phyloP scores from a whole-genome alignment of 805 yeast genomes.

The Hanseniaspora guilliermondii region DNA sequence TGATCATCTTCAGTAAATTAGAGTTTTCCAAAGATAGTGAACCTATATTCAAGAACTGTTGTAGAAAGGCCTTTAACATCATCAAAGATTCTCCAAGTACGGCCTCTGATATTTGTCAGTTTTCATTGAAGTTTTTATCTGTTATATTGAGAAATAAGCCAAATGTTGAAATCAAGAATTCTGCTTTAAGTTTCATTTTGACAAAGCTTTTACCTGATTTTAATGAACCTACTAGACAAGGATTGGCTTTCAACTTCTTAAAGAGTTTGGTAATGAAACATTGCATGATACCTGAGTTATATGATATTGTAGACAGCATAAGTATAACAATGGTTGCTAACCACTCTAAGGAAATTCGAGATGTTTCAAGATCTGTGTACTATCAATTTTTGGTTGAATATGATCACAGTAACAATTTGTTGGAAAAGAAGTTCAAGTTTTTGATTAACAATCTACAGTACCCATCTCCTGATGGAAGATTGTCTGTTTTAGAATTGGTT shows the following conservation, averaged over 20 bases:
- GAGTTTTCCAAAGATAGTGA: slow-evolving; percentile 43
- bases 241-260: slow-evolving; percentile 73
- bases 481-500: slow-evolving; percentile 79
- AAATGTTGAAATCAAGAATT: slow-evolving; percentile 51
- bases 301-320: slow-evolving; percentile 73
- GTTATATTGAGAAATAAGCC: slow-evolving; percentile 53
- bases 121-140: slow-evolving; percentile 61
- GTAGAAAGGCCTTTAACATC: slow-evolving; percentile 48
- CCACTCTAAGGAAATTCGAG: slow-evolving; percentile 70
- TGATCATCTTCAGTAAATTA: slow-evolving; percentile 47
- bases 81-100: slow-evolving; percentile 70
- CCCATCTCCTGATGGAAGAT: slow-evolving; percentile 75
- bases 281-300: slow-evolving; percentile 71
- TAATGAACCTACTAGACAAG: slow-evolving; percentile 80
- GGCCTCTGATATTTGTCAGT: slow-evolving; percentile 66
- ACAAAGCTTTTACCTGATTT: slow-evolving; percentile 70
- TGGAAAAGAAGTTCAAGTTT: slow-evolving; percentile 71
- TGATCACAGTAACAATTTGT: slow-evolving; percentile 78
- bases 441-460: slow-evolving; percentile 71
- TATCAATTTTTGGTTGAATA: slow-evolving; percentile 83
- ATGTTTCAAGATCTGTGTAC: slow-evolving; percentile 69
- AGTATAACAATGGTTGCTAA: slow-evolving; percentile 80
- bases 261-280: slow-evolving; percentile 66
- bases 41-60: slow-evolving; percentile 42
- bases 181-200: slow-evolving; percentile 62